Conservation (phyloP, 176 grass and related monocot genomes). For the Microstegium vimineum region DNA sequence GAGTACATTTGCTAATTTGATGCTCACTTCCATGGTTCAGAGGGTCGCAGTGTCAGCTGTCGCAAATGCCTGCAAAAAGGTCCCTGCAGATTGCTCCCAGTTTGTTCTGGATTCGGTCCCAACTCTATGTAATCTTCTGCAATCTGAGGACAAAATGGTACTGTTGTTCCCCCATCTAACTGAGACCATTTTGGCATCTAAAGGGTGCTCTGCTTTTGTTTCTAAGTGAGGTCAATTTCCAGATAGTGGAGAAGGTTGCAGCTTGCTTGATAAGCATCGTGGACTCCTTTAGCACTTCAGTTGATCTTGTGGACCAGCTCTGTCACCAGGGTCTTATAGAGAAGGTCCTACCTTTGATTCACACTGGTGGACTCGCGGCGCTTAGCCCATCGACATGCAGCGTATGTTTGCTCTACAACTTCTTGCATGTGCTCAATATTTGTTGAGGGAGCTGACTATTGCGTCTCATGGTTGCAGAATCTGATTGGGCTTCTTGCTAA, state of each 20-base stretch:
- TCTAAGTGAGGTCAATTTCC: conserved; percentile 22
- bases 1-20: conserved; percentile 15
- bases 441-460: conserved; percentile 16
- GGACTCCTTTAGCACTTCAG: conserved; percentile 61
- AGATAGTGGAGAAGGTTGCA: conserved; percentile 82
- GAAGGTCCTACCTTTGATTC: conserved; percentile 66
- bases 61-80: conserved; percentile 72
- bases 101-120: conserved; percentile 69
- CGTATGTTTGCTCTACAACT: conserved; percentile 51
- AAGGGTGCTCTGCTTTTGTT: conserved; percentile 10
- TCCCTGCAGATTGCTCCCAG: conserved; percentile 55
- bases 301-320: conserved; percentile 71
- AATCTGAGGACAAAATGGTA: conserved; percentile 75
- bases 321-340: conserved; percentile 62
- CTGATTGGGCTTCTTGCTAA: conserved; percentile 80
- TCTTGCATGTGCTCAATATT: background rate
- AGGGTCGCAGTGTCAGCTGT: conserved; percentile 75
- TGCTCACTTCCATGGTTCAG: conserved; percentile 39
- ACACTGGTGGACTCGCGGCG: conserved; percentile 41
- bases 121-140: conserved; percentile 70
- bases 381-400: conserved; percentile 54
- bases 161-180: background rate
- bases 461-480: conserved; percentile 49
- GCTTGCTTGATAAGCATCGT: conserved; percentile 67
- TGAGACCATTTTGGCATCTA: background rate